Percentiles rank a stretch among this genome's conserved stretches.
Conservation (phyloP, 129 eudicot species). For the Helichrysum umbraculigerum region DNA sequence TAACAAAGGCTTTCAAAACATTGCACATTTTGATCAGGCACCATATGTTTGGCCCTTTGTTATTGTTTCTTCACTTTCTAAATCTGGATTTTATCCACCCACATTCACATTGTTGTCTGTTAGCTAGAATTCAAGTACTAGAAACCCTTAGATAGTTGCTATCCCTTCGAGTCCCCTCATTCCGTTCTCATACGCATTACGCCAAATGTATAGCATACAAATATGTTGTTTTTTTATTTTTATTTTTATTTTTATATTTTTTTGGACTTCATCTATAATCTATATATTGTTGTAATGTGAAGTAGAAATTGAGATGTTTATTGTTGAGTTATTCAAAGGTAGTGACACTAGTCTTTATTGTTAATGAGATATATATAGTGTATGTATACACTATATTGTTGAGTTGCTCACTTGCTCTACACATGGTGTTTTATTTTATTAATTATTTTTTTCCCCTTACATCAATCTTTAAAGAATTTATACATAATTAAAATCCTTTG, state of each 20-base stretch:
- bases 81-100: background rate
- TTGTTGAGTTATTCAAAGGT: background rate
- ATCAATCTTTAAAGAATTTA: no score
- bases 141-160: constrained; percentile 15
- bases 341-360: background rate
- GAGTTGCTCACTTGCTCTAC: no score
- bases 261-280: background rate
- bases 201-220: constrained; percentile 20
- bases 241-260: background rate
- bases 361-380: no score
- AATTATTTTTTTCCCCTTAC: background rate
- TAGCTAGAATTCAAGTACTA: constrained; percentile 31
- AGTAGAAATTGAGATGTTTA: background rate
- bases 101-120: constrained; percentile 13
- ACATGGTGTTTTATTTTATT: no score
- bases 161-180: background rate
- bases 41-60: constrained; percentile 25
- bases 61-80: constrained; percentile 10
- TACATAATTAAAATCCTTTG: background rate
- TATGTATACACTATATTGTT: no score
- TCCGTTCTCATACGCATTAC: background rate
- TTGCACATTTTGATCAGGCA: constrained; percentile 18
- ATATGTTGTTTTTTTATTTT: background rate
- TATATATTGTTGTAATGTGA: background rate
- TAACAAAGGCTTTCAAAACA: constrained; percentile 18